Evolutionary conservation across 306 rosid species (phyloP), one percentile per base, ranked within the genome.

Genomic region (Dryas alaskensis): DNA sequence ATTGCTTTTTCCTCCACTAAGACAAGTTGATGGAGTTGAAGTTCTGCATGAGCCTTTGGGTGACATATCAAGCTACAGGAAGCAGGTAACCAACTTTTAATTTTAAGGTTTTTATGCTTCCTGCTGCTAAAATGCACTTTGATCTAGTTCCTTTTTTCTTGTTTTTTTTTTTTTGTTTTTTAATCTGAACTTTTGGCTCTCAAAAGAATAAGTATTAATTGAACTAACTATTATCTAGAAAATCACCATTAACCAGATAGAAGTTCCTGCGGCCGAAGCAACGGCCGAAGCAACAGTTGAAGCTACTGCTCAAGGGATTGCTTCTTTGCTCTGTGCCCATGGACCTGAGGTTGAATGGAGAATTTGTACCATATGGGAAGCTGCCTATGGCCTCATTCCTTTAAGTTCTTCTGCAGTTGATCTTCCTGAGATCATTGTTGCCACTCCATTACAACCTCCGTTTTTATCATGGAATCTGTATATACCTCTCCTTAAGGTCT

Each of bases 341-440:
- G 98, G 98, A 62, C 97, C 98, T 12, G 98, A 93, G 84, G 98
- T 93, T 84, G 98, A 93, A 85, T 93, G 98, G 98, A 86, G 98
- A 86, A 93, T 91, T 63, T 93, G 98, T 87, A 93, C 98, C 65
- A 93, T 93, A 55, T 93, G 98, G 98, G 97, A 93, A 84, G 98
- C 98, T 79, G 98, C 97, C 49, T 93, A 93, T 85, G 98, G 98
- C 73, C 84, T 93, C 76, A 93, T 93, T 80, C 98, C 97, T 65
- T 80, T 90, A 78, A 93, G 92, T 83, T 93, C 98, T 78, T 90
- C 93, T 6, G 96, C 86, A 8, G 98, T 93, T 79, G 98, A 93
- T 84, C 98, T 93, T 69, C 98, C 98, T 4, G 98, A 93, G 78
- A 91, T 93, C 69, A 57, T 93, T 85, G 98, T 93, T 47, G 92